Conservation (phyloP, 2,329 filamentous ascomycete genomes). For the Clonostachys sp. region DNA sequence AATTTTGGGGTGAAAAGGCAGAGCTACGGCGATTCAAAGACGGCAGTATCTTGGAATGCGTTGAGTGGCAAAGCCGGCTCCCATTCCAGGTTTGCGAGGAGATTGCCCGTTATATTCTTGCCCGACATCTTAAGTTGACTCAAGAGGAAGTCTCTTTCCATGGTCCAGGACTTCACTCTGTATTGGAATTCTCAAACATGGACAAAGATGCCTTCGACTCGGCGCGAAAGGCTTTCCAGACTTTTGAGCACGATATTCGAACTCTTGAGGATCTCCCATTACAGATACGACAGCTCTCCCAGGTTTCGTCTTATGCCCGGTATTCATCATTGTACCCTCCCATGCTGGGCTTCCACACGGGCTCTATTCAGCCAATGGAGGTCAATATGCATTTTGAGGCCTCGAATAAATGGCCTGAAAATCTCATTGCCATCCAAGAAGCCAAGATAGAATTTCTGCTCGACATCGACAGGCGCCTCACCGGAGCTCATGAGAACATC, state of each 20-base stretch:
- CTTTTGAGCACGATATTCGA: conserved; percentile 73
- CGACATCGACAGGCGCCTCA: conserved; percentile 67
- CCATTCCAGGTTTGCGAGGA: conserved; percentile 69
- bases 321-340: conserved; percentile 57
- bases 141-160: conserved; percentile 47
- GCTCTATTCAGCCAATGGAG: conserved; percentile 57
- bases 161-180: conserved; percentile 43
- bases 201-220: conserved; percentile 61
- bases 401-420: conserved; percentile 90
- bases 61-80: conserved; percentile 72
- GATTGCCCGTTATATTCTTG: conserved; percentile 69
- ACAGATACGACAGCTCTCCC: conserved; percentile 75
- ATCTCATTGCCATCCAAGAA: conserved; percentile 83
- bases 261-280: conserved; percentile 79
- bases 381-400: conserved; percentile 88
- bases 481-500: conserved; percentile 53
- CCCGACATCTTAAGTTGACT: conserved; percentile 60
- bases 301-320: conserved; percentile 68
- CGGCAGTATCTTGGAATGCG: conserved; percentile 86
- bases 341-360: conserved; percentile 35
- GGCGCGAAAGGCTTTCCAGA: conserved; percentile 64
- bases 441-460: conserved; percentile 90
- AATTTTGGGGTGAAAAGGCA: conserved; percentile 92
- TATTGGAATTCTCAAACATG: conserved; percentile 39
- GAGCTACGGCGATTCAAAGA: conserved; percentile 94